Base-by-base conservation (phyloP, 2,329 filamentous ascomycete species). In the Epichloe gansuensis region DNA sequence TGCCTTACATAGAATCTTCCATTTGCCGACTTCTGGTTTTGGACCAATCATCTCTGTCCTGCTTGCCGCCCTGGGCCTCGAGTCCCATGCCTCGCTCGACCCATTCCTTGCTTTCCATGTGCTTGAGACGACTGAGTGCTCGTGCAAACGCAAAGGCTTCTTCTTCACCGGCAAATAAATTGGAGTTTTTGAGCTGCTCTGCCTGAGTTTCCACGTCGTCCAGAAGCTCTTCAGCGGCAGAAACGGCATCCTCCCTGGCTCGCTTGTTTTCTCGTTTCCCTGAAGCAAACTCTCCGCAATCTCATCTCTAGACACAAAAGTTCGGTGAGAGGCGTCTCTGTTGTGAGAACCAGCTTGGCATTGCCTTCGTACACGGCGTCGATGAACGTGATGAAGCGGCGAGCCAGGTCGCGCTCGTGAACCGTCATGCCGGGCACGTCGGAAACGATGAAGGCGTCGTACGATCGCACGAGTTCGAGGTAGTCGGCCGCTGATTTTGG, bases 31-130 rank as follows among this genome's bases (percentile, higher is more conserved):
- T 85, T 61, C 83, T 75, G 31, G 80, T 76, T 71, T 80, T 84
- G 55, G 74, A 71, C 81, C 82, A 87, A 57, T 74, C 75, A 52
- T 86, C 82, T 59, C 73, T 76, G 62, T 88, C 82, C 56, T 74
- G 66, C 72, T 82, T 81, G 2, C 84, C 84, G 12, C 83, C 84
- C 55, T 75, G 70, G 56, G 68, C 72, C 69, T 87, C 83, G 52
- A 88, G 63, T 0, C 83, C 77, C 75, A 82, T 80, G 2, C 81
- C 91, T 13, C 90, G 71, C 70, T 97, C 91, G 3, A 97, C 87
- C 93, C 93, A 98, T 66, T 96, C 86, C 67, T 83, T 81, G 66
- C 88, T 93, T 21, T 90, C 88, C 93, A 98, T 98, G 69, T 97
- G 90, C 52, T 76, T 85, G 56, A 98, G 71, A 52, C 93, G 75